Conservation (phyloP, 768 basidiomycete genomes). For the Termitomyces sp. region DNA sequence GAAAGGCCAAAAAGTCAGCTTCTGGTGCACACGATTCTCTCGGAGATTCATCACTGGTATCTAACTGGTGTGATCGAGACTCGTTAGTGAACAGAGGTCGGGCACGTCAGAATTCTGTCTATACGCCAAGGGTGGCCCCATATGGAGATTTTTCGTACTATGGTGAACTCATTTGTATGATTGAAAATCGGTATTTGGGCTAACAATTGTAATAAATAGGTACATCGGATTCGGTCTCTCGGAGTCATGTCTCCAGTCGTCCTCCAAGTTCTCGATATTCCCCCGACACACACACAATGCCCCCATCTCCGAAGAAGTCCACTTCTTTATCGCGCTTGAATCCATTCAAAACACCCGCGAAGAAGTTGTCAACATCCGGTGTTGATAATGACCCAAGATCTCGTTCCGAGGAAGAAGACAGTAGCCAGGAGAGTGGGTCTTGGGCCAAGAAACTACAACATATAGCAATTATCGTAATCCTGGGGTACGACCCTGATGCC, state of each 20-base stretch:
- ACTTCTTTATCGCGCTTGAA: background rate
- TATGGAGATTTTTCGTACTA: background rate
- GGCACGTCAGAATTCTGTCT: background rate
- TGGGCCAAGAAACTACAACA: conserved; percentile 7
- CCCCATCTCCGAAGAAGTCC: background rate
- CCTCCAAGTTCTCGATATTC: background rate
- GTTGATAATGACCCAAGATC: background rate
- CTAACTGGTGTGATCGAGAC: background rate
- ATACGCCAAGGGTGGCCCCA: background rate
- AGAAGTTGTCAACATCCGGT: background rate
- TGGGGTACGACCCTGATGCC: background rate
- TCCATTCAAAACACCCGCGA: background rate
- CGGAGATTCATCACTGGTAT: background rate
- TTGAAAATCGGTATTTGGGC: background rate
- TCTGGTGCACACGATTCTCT: background rate
- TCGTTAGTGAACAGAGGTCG: background rate
- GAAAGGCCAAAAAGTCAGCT: background rate
- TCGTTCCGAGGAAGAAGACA: background rate
- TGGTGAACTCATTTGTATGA: background rate
- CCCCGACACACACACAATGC: background rate
- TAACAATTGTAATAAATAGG: background rate
- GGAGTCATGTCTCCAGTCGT: background rate
- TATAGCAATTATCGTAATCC: background rate
- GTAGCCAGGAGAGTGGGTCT: background rate
- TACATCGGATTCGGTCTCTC: background rate